Percentiles rank a stretch among this genome's conserved stretches.
Conservation (phyloP, 306 rosid genomes). For the Argentina anserina region DNA sequence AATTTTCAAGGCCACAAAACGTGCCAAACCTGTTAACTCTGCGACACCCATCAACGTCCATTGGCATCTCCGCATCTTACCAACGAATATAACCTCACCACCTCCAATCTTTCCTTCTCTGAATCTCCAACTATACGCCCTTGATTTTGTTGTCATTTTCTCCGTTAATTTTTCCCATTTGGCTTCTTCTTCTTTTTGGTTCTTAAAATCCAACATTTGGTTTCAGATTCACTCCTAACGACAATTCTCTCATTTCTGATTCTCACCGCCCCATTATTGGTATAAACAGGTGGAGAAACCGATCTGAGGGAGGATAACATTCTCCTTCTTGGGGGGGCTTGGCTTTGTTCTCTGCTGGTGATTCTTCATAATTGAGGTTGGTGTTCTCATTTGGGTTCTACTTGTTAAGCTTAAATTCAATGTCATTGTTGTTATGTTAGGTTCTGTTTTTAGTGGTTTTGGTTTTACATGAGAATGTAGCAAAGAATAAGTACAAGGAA, state of each 20-base stretch:
- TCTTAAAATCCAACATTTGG: neutral
- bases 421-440: neutral
- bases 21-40: neutral
- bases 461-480: neutral
- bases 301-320: constrained; percentile 15
- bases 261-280: constrained; percentile 16
- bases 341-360: constrained; percentile 20
- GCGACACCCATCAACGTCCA: neutral
- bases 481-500: neutral
- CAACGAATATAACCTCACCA: constrained; percentile 9
- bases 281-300: neutral
- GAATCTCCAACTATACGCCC: neutral
- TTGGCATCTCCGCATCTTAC: constrained; percentile 30
- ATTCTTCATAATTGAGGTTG: constrained; percentile 31
- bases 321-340: constrained; percentile 19
- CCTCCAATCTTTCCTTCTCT: neutral
- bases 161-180: neutral
- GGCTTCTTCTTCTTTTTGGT: neutral
- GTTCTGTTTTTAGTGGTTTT: neutral
- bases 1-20: neutral
- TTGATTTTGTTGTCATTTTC: neutral
- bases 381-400: constrained; percentile 16
- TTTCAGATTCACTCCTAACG: neutral
- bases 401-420: neutral
- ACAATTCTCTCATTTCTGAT: neutral